These are phyloP conservation scores for Cladosporium sp. DNA, from an alignment of 2,329 filamentous ascomycete genomes.

Conservation along the genomic window DNA sequence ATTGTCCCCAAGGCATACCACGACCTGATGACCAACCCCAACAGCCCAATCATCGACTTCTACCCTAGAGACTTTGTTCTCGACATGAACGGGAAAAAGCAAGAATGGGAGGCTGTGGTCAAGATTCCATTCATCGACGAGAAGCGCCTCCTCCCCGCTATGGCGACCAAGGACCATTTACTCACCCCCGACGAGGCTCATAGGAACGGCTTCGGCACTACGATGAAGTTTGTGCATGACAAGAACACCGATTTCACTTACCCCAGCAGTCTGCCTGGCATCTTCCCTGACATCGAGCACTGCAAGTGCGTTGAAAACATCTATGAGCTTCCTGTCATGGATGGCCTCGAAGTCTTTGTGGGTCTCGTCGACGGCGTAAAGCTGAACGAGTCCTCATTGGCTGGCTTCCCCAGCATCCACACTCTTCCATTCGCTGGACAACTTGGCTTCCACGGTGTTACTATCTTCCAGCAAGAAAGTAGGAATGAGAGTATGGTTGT, in stretches of 20 bases:
- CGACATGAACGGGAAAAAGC: slow-evolving; percentile 99
- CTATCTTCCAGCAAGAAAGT: slow-evolving; percentile 92
- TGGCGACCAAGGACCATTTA: slow-evolving; percentile 75
- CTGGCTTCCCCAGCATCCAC: slow-evolving; percentile 87
- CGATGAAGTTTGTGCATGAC: slow-evolving; percentile 87
- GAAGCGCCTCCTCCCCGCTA: slow-evolving; percentile 73
- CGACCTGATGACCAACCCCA: slow-evolving; percentile 82
- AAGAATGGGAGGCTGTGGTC: slow-evolving; percentile 98
- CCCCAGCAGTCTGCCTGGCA: slow-evolving; percentile 77
- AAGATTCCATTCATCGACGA: slow-evolving; percentile 99
- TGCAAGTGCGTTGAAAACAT: slow-evolving; percentile 95
- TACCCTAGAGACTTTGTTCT: slow-evolving; percentile 95
- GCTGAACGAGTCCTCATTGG: slow-evolving; percentile 74
- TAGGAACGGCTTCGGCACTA: slow-evolving; percentile 86
- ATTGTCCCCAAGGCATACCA: slow-evolving; percentile 88
- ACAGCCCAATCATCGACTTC: slow-evolving; percentile 94
- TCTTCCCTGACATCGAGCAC: slow-evolving; percentile 82
- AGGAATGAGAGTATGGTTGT: slow-evolving; percentile 95
- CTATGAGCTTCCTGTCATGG: slow-evolving; percentile 87
- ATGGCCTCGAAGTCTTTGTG: slow-evolving; percentile 78
- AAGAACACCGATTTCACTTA: slow-evolving; percentile 74
- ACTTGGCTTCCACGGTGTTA: slow-evolving; percentile 83
- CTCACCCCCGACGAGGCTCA: slow-evolving; percentile 73
- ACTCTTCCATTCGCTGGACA: slow-evolving; percentile 77
- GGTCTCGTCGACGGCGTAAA: slow-evolving; percentile 81